A percentile compares a stretch with the other conserved stretches of the same genome.
These are phyloP conservation scores for Stereum hirsutum DNA, from an alignment of 1,284 basidiomycete species.

Conservation along the genomic window DNA sequence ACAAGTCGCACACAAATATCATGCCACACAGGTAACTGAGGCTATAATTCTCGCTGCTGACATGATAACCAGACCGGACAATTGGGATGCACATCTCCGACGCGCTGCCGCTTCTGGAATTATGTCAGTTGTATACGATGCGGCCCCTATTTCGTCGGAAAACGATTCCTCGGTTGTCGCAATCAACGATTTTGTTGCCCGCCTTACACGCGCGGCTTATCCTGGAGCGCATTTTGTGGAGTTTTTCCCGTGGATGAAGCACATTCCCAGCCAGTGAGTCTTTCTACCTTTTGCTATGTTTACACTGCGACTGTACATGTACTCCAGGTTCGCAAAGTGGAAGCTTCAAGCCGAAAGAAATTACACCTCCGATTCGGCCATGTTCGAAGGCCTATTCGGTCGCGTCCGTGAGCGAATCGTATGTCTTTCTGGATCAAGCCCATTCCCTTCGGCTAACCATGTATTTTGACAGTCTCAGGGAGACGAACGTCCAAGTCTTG, in stretches of 20 bases:
- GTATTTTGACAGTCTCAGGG: constrained; percentile 1
- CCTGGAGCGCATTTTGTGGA: constrained; percentile 3
- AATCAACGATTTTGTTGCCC: constrained; percentile 1
- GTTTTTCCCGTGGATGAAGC: constrained; percentile 3
- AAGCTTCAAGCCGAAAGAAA: constrained; percentile 4
- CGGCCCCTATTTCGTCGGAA: constrained; percentile 2
- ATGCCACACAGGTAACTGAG: constrained; percentile 1
- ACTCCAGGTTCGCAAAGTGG: constrained; percentile 3
- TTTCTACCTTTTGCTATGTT: background rate
- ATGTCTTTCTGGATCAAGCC: background rate
- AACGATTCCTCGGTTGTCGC: constrained; percentile 1
- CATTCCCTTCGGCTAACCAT: background rate
- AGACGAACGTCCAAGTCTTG: constrained; percentile 4
- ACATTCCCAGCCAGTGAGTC: constrained; percentile 2
- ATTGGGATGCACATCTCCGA: constrained; percentile 3
- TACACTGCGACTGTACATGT: no score
- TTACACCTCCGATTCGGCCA: constrained; percentile 1
- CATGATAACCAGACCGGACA: background rate
- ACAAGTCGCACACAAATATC: background rate
- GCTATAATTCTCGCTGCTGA: constrained; percentile 3
- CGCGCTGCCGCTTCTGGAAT: constrained; percentile 4
- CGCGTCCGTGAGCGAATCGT: constrained; percentile 3
- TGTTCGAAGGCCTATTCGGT: constrained; percentile 5
- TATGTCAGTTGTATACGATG: constrained; percentile 5
- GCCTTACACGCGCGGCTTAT: background rate